These are phyloP conservation scores for Linanthus parryae DNA, from an alignment of 148 eudicot species.

Conservation along the genomic window DNA sequence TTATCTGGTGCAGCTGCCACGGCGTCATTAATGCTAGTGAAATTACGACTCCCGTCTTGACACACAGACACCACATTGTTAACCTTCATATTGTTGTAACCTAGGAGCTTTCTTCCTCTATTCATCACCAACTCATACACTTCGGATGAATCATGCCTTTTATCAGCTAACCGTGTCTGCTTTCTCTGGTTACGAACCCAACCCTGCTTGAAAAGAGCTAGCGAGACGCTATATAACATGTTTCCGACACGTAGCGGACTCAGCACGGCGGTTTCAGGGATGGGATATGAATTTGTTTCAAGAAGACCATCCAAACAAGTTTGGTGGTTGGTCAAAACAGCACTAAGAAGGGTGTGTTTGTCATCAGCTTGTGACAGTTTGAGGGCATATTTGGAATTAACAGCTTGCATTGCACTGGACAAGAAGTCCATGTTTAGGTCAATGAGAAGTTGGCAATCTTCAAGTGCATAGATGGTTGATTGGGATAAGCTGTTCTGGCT, in stretches of 20 bases:
- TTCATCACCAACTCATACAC: conserved; percentile 3
- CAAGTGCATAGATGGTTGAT: conserved; percentile 4
- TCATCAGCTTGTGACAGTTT: conserved; percentile 12
- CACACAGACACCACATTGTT: conserved; percentile 22
- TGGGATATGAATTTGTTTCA: not conserved
- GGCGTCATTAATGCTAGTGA: conserved; percentile 33
- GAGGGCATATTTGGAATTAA: not conserved
- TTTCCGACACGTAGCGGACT: conserved; percentile 10
- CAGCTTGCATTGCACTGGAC: conserved; percentile 5
- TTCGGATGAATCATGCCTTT: not conserved
- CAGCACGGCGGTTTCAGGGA: not conserved
- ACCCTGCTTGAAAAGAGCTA: conserved; percentile 16
- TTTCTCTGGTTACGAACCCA: conserved; percentile 3
- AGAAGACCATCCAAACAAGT: conserved; percentile 22
- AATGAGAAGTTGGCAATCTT: conserved; percentile 19
- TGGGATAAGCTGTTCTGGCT: not conserved
- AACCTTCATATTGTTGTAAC: too few relatives aligned
- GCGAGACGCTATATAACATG: conserved; percentile 16
- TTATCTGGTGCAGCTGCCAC: conserved; percentile 26
- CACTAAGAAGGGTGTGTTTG: conserved; percentile 10
- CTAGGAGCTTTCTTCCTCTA: conserved; percentile 10
- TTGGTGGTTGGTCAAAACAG: conserved; percentile 10
- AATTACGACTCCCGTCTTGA: conserved; percentile 27
- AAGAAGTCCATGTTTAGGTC: conserved; percentile 16
- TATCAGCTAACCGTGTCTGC: not conserved